These are phyloP conservation scores for Endocarpon pusillum DNA, from an alignment of 495 filamentous ascomycete genomes.

Conservation along the genomic window DNA sequence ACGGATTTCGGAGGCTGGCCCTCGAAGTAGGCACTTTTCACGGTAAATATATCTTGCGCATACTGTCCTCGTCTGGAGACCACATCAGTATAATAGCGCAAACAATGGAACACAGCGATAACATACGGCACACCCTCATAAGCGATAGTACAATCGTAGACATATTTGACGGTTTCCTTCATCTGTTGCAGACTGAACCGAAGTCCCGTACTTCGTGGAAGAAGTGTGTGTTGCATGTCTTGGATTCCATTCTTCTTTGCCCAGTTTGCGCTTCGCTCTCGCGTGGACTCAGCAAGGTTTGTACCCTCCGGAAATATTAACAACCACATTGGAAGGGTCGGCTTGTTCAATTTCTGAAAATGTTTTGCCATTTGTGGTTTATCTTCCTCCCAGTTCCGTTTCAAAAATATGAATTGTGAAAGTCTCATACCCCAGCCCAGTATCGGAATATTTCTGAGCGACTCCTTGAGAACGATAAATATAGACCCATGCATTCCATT, in stretches of 20 bases:
- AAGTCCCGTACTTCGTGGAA: constrained; percentile 61
- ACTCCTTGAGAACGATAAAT: constrained; percentile 75
- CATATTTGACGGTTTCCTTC: constrained; percentile 50
- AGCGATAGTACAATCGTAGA: constrained; percentile 75
- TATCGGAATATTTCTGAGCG: constrained; percentile 57
- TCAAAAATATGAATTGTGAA: constrained; percentile 71
- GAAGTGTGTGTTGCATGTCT: constrained; percentile 48
- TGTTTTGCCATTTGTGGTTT: constrained; percentile 51
- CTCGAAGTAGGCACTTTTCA: constrained; percentile 55
- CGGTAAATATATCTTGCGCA: constrained; percentile 60
- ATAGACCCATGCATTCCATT: constrained; percentile 62
- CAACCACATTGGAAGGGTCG: constrained; percentile 68
- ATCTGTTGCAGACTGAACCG: constrained; percentile 62
- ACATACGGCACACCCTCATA: constrained; percentile 69
- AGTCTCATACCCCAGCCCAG: constrained; percentile 69
- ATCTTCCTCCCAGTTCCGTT: constrained; percentile 66
- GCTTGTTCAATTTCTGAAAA: constrained; percentile 45
- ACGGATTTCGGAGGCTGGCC: constrained; percentile 67
- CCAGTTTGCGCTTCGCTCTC: constrained; percentile 45
- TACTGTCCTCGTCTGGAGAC: constrained; percentile 43
- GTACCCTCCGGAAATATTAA: constrained; percentile 75
- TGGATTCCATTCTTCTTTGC: constrained; percentile 48
- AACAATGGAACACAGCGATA: not conserved
- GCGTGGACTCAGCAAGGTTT: constrained; percentile 50
- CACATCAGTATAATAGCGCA: not conserved